Base-by-base conservation (phyloP, 2,329 filamentous ascomycete genomes). In the Ilyonectria mors-panacis region DNA sequence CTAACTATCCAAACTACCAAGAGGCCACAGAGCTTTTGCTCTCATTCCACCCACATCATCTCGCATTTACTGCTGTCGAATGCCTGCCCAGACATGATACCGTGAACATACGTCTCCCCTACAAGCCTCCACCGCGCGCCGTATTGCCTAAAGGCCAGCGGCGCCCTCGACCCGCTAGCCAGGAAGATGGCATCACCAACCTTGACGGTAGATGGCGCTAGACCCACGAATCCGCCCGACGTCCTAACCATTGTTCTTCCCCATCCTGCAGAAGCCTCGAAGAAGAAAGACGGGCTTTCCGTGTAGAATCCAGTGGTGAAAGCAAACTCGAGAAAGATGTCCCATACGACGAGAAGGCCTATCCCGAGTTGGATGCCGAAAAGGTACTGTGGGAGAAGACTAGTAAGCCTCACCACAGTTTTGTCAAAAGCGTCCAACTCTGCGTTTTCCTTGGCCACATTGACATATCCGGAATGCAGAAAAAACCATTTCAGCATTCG, bases 11-110 rank as follows among this genome's bases (percentile, higher is more conserved):
- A 13, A 15, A 6, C 2, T 13, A 17, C 12, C 10, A 39, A 13
- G 37, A 15, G 15, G 10, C 37, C 17, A 6, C 35, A 13, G 17
- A 39, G 3, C 4, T 1, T 2, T 2, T 15, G 10, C 1, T 9
- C 23, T 50, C 26, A 50, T 28, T 50, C 47, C 6, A 50, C 23
- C 47, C 47, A 50, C 47, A 50, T 28, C 47, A 28, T 30, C 47
- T 50, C 47, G 47, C 47, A 50, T 30, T 50, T 50, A 8, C 47
- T 50, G 23, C 47, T 28, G 21, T 50, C 26, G 17, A 50, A 50
- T 17, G 26, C 47, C 47, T 50, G 21, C 23, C 47, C 47, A 17
- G 21, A 26, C 47, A 50, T 50, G 23, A 50, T 50, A 9, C 47
- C 47, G 26, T 26, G 47, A 5, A 50, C 12, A 28, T 50, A 50